Base-by-base conservation (phyloP, 768 basidiomycete species). In the Wakefieldia striispora region DNA sequence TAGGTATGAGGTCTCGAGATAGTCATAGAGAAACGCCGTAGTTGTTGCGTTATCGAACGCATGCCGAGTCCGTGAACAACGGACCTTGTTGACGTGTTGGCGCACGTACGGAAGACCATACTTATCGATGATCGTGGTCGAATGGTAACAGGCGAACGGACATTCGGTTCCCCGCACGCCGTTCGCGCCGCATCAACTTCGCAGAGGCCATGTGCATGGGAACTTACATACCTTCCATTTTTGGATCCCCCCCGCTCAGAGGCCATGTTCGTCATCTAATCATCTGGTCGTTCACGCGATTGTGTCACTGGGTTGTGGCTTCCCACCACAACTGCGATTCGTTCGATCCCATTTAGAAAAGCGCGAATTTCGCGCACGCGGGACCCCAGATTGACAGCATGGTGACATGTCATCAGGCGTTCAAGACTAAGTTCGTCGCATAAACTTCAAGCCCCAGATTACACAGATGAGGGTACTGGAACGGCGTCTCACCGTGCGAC, bases 381-480 rank as follows among this genome's bases (percentile, higher is more conserved):
- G 11, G 13, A 13, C 29, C 12, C 29, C 10, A 27, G 27, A 27
- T 27, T 7, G 27, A 27, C 9, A 27, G 27, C 43, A 66, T 66
- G 62, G 37, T 64, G 24, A 50, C 54, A 3, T 23, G 23, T 23
- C 43, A 41, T 11, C 44, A 55, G 49, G n/a, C 35, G 7, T 41
- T 55, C n/a, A n/a, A n/a, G 36, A 26, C 45, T 49, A 68, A 61
- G 39, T 83, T 82, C 55, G 60, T 84, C 29, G 76, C 87, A n/a
- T n/a, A n/a, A n/a, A n/a, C n/a, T n/a, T 33, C 87, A 81, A 56
- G 84, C 84, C 2, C 86, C 86, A 2, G 85, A 89, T 61, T 77
- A 75, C 51, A 74, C 77, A 9, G 81, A 83, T 24, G 71, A 74
- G 38, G 83, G 77, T 9, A 78, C 78, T 1, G 26, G 72, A 74